Percentiles rank a stretch among this genome's conserved stretches.
Conservation (phyloP, 208 protist genomes). For the Acanthamoeba polyphaga region DNA sequence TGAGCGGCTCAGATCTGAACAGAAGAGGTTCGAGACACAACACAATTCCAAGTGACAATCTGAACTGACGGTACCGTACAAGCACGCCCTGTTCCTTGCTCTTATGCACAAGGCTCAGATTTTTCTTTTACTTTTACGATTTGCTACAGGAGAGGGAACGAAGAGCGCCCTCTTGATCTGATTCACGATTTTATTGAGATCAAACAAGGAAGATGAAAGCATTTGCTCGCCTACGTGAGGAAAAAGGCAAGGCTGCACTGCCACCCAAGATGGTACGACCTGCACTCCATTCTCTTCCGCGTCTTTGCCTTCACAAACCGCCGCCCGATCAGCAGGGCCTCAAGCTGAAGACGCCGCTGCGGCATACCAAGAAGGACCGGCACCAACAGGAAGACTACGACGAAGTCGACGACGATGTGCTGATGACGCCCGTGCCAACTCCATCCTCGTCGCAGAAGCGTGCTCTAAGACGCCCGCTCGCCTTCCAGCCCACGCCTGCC, state of each 20-base stretch:
- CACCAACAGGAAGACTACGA: background rate
- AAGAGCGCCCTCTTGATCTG: background rate
- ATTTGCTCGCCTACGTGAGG: background rate
- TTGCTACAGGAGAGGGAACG: background rate
- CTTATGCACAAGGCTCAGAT: too few relatives aligned
- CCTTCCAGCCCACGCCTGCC: background rate
- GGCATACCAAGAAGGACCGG: background rate
- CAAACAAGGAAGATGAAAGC: background rate
- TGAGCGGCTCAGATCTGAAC: too few relatives aligned
- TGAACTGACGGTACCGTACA: too few relatives aligned
- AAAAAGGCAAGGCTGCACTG: background rate
- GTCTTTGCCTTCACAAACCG: background rate
- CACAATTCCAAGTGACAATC: too few relatives aligned
- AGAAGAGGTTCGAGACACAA: too few relatives aligned
- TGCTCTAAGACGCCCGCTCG: background rate
- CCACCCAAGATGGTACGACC: background rate
- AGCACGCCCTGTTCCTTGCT: too few relatives aligned
- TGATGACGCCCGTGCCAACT: background rate
- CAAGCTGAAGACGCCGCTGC: background rate
- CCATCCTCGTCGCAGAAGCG: background rate
- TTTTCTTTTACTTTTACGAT: background rate
- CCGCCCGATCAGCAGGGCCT: background rate
- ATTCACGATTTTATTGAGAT: background rate
- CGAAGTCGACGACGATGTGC: background rate
- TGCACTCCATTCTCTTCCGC: background rate